A percentile compares a stretch with the other conserved stretches of the same genome.
Evolutionary conservation across 352 stramenopile species (phyloP).

Genomic region (Phytophthora meadii): DNA sequence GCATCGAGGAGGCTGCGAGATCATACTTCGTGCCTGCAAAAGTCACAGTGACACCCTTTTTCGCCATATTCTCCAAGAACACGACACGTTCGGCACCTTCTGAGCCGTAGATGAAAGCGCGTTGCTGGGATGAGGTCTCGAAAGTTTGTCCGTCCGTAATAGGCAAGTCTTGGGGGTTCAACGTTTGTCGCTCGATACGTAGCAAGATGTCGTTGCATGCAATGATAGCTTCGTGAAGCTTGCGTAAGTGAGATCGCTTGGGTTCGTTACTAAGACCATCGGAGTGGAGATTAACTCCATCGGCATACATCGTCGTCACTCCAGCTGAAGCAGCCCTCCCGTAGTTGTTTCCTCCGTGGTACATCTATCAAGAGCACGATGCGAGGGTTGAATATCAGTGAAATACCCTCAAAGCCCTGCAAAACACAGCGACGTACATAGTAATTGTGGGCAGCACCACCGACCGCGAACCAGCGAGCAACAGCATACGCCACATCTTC

Average conservation of each 20-base stretch:
- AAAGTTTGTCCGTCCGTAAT: conserved; percentile 2
- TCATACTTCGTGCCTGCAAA: conserved; percentile 49
- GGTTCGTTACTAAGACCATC: conserved; percentile 78
- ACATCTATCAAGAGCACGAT: conserved; percentile 53
- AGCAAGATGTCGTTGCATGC: conserved; percentile 65
- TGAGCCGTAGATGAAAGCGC: conserved; percentile 57
- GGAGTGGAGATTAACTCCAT: conserved; percentile 70
- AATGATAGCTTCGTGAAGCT: conserved; percentile 62
- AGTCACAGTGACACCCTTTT: conserved; percentile 32
- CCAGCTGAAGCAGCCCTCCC: conserved; percentile 61
- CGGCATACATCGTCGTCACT: conserved; percentile 78
- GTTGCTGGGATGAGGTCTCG: conserved; percentile 34
- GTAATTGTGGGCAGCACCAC: conserved; percentile 72
- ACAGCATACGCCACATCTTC: conserved; percentile 67
- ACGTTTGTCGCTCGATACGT: conserved; percentile 54
- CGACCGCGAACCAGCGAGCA: conserved; percentile 73
- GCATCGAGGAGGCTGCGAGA: conserved; percentile 49
- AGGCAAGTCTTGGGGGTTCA: conserved; percentile 42
- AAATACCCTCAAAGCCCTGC: background rate
- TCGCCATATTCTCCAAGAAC: conserved; percentile 66
- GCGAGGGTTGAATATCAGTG: conserved; percentile 4
- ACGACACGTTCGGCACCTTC: conserved; percentile 36
- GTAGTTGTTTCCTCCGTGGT: conserved; percentile 82
- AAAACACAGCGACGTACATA: conserved; percentile 48
- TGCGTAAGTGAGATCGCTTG: conserved; percentile 71